Base-by-base conservation (phyloP, 306 rosid genomes). In the Quercus robur region DNA sequence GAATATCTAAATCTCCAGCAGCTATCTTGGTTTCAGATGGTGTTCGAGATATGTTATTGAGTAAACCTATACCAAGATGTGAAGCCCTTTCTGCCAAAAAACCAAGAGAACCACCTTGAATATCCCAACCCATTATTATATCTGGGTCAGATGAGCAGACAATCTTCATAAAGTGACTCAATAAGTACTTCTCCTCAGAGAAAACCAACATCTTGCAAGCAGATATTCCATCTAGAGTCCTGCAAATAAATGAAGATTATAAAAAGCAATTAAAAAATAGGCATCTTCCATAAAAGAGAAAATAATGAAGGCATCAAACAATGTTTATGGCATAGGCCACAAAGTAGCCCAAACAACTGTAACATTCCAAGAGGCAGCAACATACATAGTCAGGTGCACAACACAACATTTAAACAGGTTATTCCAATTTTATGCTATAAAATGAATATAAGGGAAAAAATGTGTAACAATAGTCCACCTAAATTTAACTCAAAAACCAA, bases 81-180 rank as follows among this genome's bases (percentile, higher is more conserved):
- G 93, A 88, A 73, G 97, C 95, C 85, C 99, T 89, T 88, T 94
- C 99, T 63, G 99, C 97, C 80, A 94, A 86, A 91, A 80, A 94
- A 30, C 99, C 99, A 84, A 94, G 92, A 85, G 99, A 94, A 86
- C 94, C 76, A 66, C 97, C 88, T 86, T 94, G 99, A 84, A 93
- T 84, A 86, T 94, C 99, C 97, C 99, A 94, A 21, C 99, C 99
- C 91, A 94, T 87, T 80, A 94, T 78, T 72, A 94, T 83, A 87
- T 94, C 99, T 0, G 99, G 99, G 77, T 94, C 97, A 81, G 81
- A 85, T 57, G 91, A 83, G 74, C 87, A 83, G 33, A 94, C 85
- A 64, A 93, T 82, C 86, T 90, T 89, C 17, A 87, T 85, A 80
- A 94, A 88, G 78, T 91, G 86, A 84, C 87, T 80, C 63, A 94